These are phyloP conservation scores for Hericium coralloides DNA, from an alignment of 768 basidiomycete species.

Conservation along the genomic window DNA sequence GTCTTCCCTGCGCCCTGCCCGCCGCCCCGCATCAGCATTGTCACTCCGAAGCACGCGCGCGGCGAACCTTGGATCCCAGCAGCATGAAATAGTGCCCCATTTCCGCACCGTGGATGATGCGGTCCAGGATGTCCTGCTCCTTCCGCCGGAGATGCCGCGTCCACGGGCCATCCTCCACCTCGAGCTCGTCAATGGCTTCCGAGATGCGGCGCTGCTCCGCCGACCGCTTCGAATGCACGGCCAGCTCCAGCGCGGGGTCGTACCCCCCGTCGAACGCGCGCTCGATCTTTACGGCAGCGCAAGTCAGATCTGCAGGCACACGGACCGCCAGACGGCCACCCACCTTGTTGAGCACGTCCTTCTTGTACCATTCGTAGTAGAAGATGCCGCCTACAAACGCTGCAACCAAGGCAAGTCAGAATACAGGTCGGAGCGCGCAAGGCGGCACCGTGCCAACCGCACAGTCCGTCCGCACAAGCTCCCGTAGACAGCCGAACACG, in stretches of 20 bases:
- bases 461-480: not conserved
- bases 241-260: slow-evolving; percentile 74
- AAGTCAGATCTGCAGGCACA: not conserved
- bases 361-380: slow-evolving; percentile 75
- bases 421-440: not conserved
- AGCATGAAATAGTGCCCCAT: slow-evolving; percentile 68
- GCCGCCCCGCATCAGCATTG: slow-evolving; percentile 3
- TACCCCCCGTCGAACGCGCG: slow-evolving; percentile 72
- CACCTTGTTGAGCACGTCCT: slow-evolving; percentile 71
- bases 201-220: slow-evolving; percentile 19
- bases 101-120: slow-evolving; percentile 68
- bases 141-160: slow-evolving; percentile 56
- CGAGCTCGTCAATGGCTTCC: slow-evolving; percentile 21
- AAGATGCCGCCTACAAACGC: slow-evolving; percentile 63
- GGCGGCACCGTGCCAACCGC: not conserved
- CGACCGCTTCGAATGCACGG: slow-evolving; percentile 32
- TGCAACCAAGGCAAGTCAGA: slow-evolving; percentile 14
- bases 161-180: slow-evolving; percentile 36
- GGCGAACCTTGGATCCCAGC: slow-evolving; percentile 63
- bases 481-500: slow-evolving; percentile 8
- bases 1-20: slow-evolving; percentile 70
- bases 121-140: slow-evolving; percentile 71
- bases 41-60: slow-evolving; percentile 3
- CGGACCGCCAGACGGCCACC: slow-evolving; percentile 10
- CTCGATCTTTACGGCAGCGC: slow-evolving; percentile 45